Evolutionary conservation across 306 rosid species (phyloP), one percentile per base, ranked within the genome.

Genomic region (Vigna angularis): DNA sequence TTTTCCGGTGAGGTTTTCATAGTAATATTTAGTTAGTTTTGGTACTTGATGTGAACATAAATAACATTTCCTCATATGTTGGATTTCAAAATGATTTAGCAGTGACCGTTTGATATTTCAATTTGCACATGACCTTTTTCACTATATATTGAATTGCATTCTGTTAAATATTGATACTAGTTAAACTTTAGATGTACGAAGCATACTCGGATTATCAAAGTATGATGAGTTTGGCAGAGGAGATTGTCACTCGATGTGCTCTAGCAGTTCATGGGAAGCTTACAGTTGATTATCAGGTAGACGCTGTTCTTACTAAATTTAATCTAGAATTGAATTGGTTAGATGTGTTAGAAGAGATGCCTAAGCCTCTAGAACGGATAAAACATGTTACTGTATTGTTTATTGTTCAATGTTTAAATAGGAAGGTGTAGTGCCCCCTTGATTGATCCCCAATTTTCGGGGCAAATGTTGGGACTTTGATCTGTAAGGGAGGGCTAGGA

Each of bases 201-300:
- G 99, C 99, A 75, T 95, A 95, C 87, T 89, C 98, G 38, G 98
- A 95, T 86, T 95, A 95, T 84, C 92, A 88, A 86, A 95, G 99
- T 89, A 95, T 95, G 99, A 95, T 95, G 90, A 88, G 88, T 83
- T 82, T 95, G 91, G 88, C 93, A 14, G 99, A 95, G 88, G 96
- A 92, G 86, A 91, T 95, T 71, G 89, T 95, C 79, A 89, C 96
- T 83, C 90, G 79, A 56, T 95, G 98, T 86, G 93, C 98, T 22
- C 90, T 91, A 83, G 93, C 89, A 66, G 85, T 95, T 85, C 88
- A 86, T 74, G 97, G 98, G 87, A 88, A 87, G 79, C 99, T 95
- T 81, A 84, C 93, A 32, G 38, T 93, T 77, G 93, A 91, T 84
- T 95, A 93, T 85, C 99, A 91, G 99, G 99, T 95, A 77, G 65